These are phyloP conservation scores for Asterella californica DNA, from an alignment of 225 moss, liverwort and hornwort species.

Conservation along the genomic window DNA sequence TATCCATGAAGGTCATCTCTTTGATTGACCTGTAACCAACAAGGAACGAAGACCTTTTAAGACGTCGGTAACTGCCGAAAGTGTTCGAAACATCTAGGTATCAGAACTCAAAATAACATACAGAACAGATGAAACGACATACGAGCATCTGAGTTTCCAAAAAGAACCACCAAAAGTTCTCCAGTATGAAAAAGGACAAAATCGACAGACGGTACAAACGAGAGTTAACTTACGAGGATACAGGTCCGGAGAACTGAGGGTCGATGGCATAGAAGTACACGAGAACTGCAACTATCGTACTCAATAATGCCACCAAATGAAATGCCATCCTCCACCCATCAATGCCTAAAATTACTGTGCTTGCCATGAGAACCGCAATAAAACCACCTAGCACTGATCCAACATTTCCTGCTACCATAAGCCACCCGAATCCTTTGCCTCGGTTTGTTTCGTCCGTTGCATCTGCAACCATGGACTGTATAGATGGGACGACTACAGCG, in stretches of 20 bases:
- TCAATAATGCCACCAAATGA: constrained; percentile 62
- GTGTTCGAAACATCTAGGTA: neutral
- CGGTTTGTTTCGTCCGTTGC: constrained; percentile 67
- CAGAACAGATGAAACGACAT: neutral
- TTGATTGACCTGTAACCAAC: constrained; percentile 24
- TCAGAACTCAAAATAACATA: neutral
- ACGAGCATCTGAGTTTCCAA: neutral
- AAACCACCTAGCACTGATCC: constrained; percentile 78
- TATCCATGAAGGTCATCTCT: constrained; percentile 37
- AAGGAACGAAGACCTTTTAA: neutral
- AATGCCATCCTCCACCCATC: constrained; percentile 91
- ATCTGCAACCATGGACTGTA: constrained; percentile 91
- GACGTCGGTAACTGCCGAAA: neutral
- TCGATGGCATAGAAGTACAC: constrained; percentile 61
- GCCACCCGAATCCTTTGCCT: constrained; percentile 86
- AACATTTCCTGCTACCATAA: constrained; percentile 65
- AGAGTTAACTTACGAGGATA: constrained; percentile 47
- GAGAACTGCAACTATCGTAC: constrained; percentile 58
- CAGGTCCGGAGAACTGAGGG: constrained; percentile 56
- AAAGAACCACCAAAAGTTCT: neutral
- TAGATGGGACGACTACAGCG: constrained; percentile 84
- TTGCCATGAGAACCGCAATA: constrained; percentile 64
- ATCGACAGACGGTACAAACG: neutral
- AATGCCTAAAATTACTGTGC: constrained; percentile 50
- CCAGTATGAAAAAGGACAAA: neutral